These are phyloP conservation scores for Alternaria incomplexa DNA, from an alignment of 2,329 filamentous ascomycete species.

Conservation along the genomic window DNA sequence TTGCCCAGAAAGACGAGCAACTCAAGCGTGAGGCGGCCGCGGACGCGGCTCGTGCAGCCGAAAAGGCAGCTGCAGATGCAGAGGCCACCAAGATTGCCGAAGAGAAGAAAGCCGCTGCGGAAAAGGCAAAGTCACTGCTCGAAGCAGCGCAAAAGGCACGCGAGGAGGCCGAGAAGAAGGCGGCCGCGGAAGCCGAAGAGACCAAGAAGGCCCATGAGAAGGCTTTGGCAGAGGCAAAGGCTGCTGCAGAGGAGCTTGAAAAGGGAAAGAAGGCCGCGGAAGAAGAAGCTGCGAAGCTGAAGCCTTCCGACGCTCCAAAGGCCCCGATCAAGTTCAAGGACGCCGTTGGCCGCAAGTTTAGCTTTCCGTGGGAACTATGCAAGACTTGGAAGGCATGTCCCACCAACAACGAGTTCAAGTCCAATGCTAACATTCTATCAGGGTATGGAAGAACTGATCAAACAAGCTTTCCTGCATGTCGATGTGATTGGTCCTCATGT, in stretches of 20 bases:
- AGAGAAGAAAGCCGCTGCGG: constrained; percentile 51
- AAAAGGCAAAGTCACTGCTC: constrained; percentile 33
- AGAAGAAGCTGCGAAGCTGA: constrained; percentile 50
- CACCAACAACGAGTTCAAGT: constrained; percentile 36
- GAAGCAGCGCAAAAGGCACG: constrained; percentile 40
- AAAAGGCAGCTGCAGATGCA: constrained; percentile 57
- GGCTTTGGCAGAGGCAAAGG: constrained; percentile 52
- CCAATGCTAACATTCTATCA: constrained; percentile 70
- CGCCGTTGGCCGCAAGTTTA: constrained; percentile 39
- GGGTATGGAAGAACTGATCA: constrained; percentile 58
- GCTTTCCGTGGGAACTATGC: constrained; percentile 36
- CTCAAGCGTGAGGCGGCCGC: constrained; percentile 44
- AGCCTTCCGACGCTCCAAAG: constrained; percentile 59
- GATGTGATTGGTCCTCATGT: constrained; percentile 55
- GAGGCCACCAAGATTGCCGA: constrained; percentile 60
- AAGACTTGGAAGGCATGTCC: constrained; percentile 58
- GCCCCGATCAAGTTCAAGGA: constrained; percentile 41
- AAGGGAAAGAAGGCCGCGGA: constrained; percentile 58
- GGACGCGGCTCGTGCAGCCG: constrained; percentile 41
- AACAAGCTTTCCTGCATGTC: constrained; percentile 57
- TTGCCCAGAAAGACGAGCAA: constrained; percentile 51
- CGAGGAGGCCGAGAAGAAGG: constrained; percentile 41
- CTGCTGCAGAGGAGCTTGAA: constrained; percentile 51
- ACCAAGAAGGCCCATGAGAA: constrained; percentile 54
- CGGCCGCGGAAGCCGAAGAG: constrained; percentile 43